Evolutionary conservation across 306 rosid genomes (phyloP).

Genomic region (Parietaria judaica): DNA sequence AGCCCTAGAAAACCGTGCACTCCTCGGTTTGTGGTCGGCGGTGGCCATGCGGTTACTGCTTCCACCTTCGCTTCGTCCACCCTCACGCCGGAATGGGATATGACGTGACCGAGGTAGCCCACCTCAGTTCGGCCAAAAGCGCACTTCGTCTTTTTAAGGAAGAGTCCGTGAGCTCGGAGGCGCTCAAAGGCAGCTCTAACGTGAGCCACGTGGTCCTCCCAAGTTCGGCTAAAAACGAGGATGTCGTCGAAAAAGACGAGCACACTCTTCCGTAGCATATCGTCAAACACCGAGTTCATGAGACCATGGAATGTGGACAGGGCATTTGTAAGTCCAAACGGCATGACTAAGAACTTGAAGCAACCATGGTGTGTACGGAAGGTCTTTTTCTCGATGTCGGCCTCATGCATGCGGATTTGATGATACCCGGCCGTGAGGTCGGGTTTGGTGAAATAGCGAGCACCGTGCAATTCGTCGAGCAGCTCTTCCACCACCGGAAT

Average conservation of each 20-base stretch:
- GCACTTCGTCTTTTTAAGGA: not conserved
- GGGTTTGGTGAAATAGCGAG: too few species aligned
- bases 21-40: not conserved
- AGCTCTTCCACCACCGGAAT: too few species aligned
- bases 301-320: not conserved
- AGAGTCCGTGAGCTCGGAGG: not conserved
- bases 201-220: not conserved
- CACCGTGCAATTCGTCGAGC: too few species aligned
- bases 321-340: not conserved
- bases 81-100: not conserved
- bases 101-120: not conserved
- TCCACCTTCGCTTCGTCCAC: not conserved
- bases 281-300: not conserved
- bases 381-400: not conserved
- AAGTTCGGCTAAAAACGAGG: not conserved
- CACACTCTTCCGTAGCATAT: not conserved
- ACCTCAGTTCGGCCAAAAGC: not conserved
- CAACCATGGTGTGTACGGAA: not conserved
- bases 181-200: not conserved
- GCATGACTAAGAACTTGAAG: not conserved
- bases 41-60: not conserved
- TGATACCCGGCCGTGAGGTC: not conserved
- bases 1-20: not conserved
- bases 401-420: not conserved
- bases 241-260: not conserved